Conservation (phyloP, 306 rosid genomes). For the Prunus kanzakura region DNA sequence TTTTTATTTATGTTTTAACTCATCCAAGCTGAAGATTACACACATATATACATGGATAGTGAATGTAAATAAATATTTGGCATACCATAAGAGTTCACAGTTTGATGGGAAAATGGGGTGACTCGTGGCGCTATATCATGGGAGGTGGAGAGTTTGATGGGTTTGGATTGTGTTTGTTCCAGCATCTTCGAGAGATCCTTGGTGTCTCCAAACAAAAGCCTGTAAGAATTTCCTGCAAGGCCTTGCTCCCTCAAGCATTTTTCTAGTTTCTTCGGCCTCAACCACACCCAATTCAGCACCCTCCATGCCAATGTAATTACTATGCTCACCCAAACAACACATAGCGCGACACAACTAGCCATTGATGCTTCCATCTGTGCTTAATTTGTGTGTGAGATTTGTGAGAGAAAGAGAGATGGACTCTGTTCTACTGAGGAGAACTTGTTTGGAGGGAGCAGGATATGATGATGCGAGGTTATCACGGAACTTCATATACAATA, state of each 20-base stretch:
- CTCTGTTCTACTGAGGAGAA: background rate
- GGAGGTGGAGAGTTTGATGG: slow-evolving; percentile 28
- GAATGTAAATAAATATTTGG: background rate
- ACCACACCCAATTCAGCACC: slow-evolving; percentile 46
- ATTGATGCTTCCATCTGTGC: background rate
- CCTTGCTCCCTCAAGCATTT: slow-evolving; percentile 43
- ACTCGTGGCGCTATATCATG: slow-evolving; percentile 39
- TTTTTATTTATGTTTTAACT: background rate
- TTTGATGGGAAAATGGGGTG: slow-evolving; percentile 21
- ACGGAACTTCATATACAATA: no score
- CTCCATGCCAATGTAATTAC: slow-evolving; percentile 33
- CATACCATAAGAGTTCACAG: slow-evolving; percentile 36
- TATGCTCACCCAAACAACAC: background rate
- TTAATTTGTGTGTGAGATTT: background rate
- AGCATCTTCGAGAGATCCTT: slow-evolving; percentile 18
- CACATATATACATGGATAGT: no score
- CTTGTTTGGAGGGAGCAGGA: no score
- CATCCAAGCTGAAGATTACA: background rate
- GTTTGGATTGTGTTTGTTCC: slow-evolving; percentile 30
- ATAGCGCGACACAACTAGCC: background rate
- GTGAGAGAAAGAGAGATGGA: background rate
- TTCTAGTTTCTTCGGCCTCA: slow-evolving; percentile 53
- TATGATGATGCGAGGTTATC: no score
- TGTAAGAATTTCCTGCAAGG: slow-evolving; percentile 41
- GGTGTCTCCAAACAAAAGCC: slow-evolving; percentile 31